Conservation (phyloP, 1,284 basidiomycete genomes). For the Xerocomus nothofagi region DNA sequence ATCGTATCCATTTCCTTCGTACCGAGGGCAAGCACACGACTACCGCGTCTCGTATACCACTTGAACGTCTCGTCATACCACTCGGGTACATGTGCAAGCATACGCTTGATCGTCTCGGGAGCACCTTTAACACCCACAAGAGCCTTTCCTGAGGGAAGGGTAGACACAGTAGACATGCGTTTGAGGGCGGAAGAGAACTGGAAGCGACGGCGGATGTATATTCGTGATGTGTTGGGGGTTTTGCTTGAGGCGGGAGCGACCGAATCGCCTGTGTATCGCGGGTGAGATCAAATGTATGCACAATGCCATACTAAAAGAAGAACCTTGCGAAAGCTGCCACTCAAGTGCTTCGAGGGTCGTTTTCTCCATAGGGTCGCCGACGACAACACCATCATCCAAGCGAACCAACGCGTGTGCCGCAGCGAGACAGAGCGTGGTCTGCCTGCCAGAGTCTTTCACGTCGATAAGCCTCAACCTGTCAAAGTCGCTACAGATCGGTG, state of each 20-base stretch:
- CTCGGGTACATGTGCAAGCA: slow-evolving; percentile 74
- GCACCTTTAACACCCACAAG: slow-evolving; percentile 88
- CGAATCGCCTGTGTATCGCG: slow-evolving; percentile 51
- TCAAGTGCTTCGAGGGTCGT: slow-evolving; percentile 90
- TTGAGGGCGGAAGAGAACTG: slow-evolving; percentile 96
- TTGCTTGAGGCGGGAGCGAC: slow-evolving; percentile 59
- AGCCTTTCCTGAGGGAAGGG: slow-evolving; percentile 59
- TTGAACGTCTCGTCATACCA: slow-evolving; percentile 93
- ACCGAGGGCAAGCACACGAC: slow-evolving; percentile 87
- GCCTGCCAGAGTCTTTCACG: slow-evolving; percentile 72
- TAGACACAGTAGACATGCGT: slow-evolving; percentile 90
- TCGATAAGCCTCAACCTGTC: slow-evolving; percentile 72
- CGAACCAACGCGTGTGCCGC: slow-evolving; percentile 94
- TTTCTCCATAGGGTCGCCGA: slow-evolving; percentile 99
- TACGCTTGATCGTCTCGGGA: slow-evolving; percentile 88
- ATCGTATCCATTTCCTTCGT: slow-evolving; percentile 78
- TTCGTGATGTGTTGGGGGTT: slow-evolving; percentile 53
- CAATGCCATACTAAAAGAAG: slow-evolving; percentile 11
- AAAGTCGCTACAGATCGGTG: slow-evolving; percentile 41
- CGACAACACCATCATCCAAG: slow-evolving; percentile 88
- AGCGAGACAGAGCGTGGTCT: slow-evolving; percentile 88
- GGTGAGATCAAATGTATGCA: background rate
- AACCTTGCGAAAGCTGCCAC: slow-evolving; percentile 84
- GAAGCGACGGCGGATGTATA: slow-evolving; percentile 85
- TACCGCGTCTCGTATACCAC: slow-evolving; percentile 87